These are phyloP conservation scores for Termitomyces eurrhizus DNA, from an alignment of 768 basidiomycete species.

Conservation along the genomic window DNA sequence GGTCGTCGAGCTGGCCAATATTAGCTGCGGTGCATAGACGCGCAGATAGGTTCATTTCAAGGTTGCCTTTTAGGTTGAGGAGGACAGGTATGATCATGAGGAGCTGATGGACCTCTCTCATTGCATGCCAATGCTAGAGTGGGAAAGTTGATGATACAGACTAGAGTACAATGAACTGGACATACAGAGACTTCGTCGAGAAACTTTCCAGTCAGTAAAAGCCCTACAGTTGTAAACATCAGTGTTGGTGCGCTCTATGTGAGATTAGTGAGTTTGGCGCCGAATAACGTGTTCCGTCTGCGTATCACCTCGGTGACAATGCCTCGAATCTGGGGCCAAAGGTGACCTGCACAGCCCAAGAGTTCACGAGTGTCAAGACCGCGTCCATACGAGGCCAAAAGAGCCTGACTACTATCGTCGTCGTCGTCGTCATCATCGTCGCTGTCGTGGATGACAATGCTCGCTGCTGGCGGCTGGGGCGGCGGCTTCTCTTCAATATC, in stretches of 20 bases:
- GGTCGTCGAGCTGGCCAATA: constrained; percentile 85
- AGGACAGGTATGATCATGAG: constrained; percentile 96
- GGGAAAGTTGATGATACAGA: neutral
- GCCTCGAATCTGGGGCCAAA: constrained; percentile 54
- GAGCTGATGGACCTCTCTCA: constrained; percentile 87
- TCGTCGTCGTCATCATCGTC: constrained; percentile 31
- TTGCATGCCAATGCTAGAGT: constrained; percentile 78
- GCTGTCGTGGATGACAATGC: constrained; percentile 27
- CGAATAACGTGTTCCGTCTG: constrained; percentile 6
- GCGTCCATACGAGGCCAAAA: constrained; percentile 49
- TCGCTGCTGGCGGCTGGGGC: neutral
- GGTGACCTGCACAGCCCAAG: constrained; percentile 11
- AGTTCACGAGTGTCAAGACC: constrained; percentile 23
- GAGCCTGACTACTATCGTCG: constrained; percentile 38
- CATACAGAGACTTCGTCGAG: constrained; percentile 82
- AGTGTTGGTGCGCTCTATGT: constrained; percentile 82
- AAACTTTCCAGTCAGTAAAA: constrained; percentile 89
- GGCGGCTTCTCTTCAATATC: constrained; percentile 16
- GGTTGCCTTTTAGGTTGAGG: constrained; percentile 94
- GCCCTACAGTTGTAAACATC: constrained; percentile 75
- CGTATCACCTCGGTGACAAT: constrained; percentile 73
- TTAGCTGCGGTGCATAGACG: constrained; percentile 94
- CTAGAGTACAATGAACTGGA: neutral
- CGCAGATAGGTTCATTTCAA: constrained; percentile 98
- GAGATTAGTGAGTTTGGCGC: neutral